Evolutionary conservation across 495 filamentous ascomycete genomes (phyloP).

Genomic region (Xylaria intraflava): DNA sequence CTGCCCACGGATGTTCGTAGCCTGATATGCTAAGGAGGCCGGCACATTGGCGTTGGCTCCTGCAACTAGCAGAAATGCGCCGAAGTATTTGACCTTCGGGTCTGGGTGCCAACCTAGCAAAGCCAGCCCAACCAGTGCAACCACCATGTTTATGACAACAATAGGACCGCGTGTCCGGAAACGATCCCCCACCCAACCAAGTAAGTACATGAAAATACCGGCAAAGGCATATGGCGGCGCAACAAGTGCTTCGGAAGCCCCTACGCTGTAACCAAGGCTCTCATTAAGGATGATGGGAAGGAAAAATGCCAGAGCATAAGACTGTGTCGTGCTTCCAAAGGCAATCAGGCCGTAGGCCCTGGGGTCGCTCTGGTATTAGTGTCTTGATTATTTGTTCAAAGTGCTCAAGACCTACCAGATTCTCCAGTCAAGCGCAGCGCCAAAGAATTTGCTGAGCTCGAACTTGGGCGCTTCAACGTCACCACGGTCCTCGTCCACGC

Average conservation of each 20-base stretch:
- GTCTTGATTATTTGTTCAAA: conserved; percentile 27
- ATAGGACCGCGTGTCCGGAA: conserved; percentile 49
- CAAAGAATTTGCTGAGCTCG: conserved; percentile 41
- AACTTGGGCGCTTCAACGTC: conserved; percentile 48
- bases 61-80: conserved; percentile 52
- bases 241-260: conserved; percentile 50
- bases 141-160: conserved; percentile 44
- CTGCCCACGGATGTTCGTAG: conserved; percentile 61
- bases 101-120: conserved; percentile 45
- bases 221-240: conserved; percentile 56
- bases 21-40: conserved; percentile 45
- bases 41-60: conserved; percentile 54
- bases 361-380: not conserved
- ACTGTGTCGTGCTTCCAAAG: conserved; percentile 48
- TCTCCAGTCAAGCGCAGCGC: conserved; percentile 43
- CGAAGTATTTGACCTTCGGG: conserved; percentile 49
- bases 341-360: conserved; percentile 47
- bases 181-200: conserved; percentile 47
- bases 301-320: conserved; percentile 59
- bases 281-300: conserved; percentile 54
- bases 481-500: conserved; percentile 50
- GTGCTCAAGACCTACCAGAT: conserved; percentile 40
- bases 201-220: conserved; percentile 48
- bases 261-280: conserved; percentile 50
- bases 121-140: conserved; percentile 35